Conservation (phyloP, 192 early-diverging fungal species). For the Entomortierella parvispora region DNA sequence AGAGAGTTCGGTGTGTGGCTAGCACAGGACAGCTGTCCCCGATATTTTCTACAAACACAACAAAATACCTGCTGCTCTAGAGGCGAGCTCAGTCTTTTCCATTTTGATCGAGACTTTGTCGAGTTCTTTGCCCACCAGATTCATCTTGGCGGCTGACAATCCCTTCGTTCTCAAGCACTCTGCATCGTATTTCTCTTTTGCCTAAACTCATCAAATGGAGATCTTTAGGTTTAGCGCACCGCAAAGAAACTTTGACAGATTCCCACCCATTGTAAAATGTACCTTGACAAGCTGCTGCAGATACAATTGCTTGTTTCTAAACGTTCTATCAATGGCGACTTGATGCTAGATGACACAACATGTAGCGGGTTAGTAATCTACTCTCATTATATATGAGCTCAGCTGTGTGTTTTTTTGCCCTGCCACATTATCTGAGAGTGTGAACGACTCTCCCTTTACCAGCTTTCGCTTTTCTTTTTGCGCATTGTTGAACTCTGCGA, state of each 20-base stretch:
- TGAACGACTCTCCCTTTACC: slow-evolving; percentile 18
- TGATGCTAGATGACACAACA: slow-evolving; percentile 48
- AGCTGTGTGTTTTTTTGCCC: too few relatives aligned
- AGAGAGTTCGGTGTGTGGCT: too few relatives aligned
- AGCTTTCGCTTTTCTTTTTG: slow-evolving; percentile 73
- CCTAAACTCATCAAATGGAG: slow-evolving; percentile 23
- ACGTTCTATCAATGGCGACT: slow-evolving; percentile 59
- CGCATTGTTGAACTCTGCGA: slow-evolving; percentile 69
- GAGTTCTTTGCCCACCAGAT: slow-evolving; percentile 51
- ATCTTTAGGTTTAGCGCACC: too few relatives aligned
- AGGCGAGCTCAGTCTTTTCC: slow-evolving; percentile 54
- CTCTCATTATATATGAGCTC: background rate
- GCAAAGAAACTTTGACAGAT: too few relatives aligned
- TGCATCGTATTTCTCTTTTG: slow-evolving; percentile 56
- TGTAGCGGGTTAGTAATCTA: background rate
- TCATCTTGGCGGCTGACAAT: slow-evolving; percentile 42
- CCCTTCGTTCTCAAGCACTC: slow-evolving; percentile 53
- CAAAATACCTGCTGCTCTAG: slow-evolving; percentile 54
- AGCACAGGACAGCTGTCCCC: too few relatives aligned
- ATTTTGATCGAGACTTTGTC: slow-evolving; percentile 53
- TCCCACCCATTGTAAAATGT: too few relatives aligned
- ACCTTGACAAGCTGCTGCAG: slow-evolving; percentile 57
- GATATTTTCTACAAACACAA: too few relatives aligned
- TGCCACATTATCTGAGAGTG: too few relatives aligned
- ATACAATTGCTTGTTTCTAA: slow-evolving; percentile 64